Conservation (phyloP, 2,329 filamentous ascomycete genomes). For the Trichoderma afroharzianum region DNA sequence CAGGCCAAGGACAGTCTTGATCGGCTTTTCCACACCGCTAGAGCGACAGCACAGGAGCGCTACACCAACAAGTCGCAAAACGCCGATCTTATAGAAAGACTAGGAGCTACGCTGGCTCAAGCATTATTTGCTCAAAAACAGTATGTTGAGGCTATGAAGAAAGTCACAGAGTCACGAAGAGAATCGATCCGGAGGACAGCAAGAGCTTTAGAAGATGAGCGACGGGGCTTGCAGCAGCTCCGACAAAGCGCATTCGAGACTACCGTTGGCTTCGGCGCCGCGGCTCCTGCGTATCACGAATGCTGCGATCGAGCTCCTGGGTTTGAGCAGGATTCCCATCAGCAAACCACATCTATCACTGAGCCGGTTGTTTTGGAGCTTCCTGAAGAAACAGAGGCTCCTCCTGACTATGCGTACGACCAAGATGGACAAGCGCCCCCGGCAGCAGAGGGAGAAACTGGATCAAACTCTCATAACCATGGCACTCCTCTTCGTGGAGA, state of each 20-base stretch:
- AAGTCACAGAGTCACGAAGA: slow-evolving; percentile 5
- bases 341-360: not conserved
- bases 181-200: slow-evolving; percentile 2
- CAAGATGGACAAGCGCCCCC: not conserved
- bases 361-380: slow-evolving; percentile 6
- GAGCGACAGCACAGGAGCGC: not conserved
- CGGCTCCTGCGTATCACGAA: slow-evolving; percentile 18
- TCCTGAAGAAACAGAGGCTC: slow-evolving; percentile 6
- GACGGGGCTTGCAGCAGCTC: slow-evolving; percentile 13
- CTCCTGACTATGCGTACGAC: not conserved
- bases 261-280: slow-evolving; percentile 16
- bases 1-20: not conserved
- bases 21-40: not conserved
- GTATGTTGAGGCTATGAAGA: slow-evolving; percentile 1
- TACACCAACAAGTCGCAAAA: not conserved
- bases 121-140: slow-evolving; percentile 4
- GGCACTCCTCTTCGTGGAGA: not conserved
- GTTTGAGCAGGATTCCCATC: slow-evolving; percentile 3
- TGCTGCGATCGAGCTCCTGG: slow-evolving; percentile 12
- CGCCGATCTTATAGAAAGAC: not conserved
- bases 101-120: not conserved
- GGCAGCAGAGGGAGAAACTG: not conserved
- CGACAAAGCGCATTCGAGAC: slow-evolving; percentile 17
- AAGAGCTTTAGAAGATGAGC: slow-evolving; percentile 10
- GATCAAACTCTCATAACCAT: not conserved